phyloP scores from a whole-genome alignment of 345 rosid genomes.

The Linum tenue region DNA sequence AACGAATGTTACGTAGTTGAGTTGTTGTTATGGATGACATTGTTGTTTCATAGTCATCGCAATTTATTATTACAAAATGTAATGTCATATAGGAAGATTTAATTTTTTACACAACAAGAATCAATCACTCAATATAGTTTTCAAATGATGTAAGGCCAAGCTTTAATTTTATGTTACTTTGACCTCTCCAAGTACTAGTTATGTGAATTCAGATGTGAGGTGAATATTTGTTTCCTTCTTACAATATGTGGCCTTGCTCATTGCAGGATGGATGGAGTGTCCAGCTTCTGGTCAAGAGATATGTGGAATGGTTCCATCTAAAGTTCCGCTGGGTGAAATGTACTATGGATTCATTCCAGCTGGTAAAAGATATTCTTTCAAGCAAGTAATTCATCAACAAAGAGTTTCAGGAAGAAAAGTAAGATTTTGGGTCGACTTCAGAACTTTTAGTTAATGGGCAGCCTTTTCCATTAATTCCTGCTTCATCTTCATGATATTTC shows the following conservation, averaged over 20 bases:
- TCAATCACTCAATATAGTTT: background rate
- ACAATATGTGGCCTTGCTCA: slow-evolving; percentile 59
- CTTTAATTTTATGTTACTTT: background rate
- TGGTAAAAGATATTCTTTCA: slow-evolving; percentile 78
- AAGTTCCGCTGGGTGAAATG: slow-evolving; percentile 85
- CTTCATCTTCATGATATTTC: background rate
- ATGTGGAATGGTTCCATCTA: slow-evolving; percentile 67
- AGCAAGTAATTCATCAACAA: slow-evolving; percentile 73
- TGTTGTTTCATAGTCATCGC: background rate
- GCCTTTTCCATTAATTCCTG: background rate
- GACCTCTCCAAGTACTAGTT: background rate
- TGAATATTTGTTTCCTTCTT: background rate
- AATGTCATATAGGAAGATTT: background rate
- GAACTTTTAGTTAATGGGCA: background rate
- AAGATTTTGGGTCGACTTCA: slow-evolving; percentile 8
- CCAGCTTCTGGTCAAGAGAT: slow-evolving; percentile 76
- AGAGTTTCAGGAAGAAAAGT: slow-evolving; percentile 78
- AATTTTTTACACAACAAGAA: background rate
- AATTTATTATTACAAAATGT: background rate
- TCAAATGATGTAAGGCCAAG: background rate
- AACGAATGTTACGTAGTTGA: background rate
- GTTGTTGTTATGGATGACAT: background rate
- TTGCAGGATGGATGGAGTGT: slow-evolving; percentile 91
- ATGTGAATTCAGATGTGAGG: background rate
- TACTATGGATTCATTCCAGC: slow-evolving; percentile 35